Base-by-base conservation (phyloP, 495 filamentous ascomycete species). In the Sabuloglossum arenarium region DNA sequence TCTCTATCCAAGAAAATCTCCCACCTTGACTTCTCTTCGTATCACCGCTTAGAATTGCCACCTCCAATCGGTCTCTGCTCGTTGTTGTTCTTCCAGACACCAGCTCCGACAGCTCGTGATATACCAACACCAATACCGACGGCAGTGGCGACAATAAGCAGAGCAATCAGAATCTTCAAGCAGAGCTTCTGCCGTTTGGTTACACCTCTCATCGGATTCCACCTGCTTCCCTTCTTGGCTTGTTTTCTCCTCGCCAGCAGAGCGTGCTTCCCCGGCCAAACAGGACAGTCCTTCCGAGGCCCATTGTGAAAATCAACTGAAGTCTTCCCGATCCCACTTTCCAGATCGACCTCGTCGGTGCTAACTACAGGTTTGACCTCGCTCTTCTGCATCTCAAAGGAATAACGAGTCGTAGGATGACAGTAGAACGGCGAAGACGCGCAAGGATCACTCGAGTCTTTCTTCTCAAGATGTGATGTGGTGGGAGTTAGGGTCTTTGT, bases 71-170 rank as follows among this genome's bases (percentile, higher is more conserved):
- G 37, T 23, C 53, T 54, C 25, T 37, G 28, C 29, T 54, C 31
- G 30, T 54, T 54, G n/a, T 37, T 54, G 53, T 37, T 56, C 24
- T 65, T 72, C 73, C 77, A 81, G 12, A 76, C 72, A 1, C 77
- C 76, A 9, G 75, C 78, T 30, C 77, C 77, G 0, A 82, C 79
- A 2, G 76, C 77, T 30, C 68, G 73, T 4, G 72, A 77, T 55
- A 84, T 80, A 8, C 80, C 80, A 57, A 84, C 60, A 24, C 78
- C 79, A 46, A 84, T 69, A 1, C 74, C 79, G 14, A 81, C 73
- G 61, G 79, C 79, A 24, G 69, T 68, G 2, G 73, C 80, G n/a
- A 82, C 64, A 3, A 78, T 68, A 23, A 80, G 54, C 19, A 82
- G 58, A 0, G 75, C 78, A 42, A 82, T 70, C 23, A 73, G 59